Conservation (phyloP, 148 eudicot genomes). For the Persicaria maculosa region DNA sequence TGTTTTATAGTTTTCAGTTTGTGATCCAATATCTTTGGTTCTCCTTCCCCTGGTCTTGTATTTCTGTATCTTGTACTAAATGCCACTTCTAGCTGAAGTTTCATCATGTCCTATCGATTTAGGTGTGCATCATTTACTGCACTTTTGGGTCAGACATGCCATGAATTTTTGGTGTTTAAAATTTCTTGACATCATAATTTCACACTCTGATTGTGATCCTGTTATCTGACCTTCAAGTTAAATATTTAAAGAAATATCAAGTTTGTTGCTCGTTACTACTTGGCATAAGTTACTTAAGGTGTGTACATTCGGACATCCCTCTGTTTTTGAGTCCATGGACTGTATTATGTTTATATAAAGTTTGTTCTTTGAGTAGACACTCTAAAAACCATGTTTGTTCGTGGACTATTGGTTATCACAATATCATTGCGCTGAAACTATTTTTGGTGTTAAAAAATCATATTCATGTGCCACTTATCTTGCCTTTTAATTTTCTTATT, state of each 20-base stretch:
- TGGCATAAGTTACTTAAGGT: not conserved
- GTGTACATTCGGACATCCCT: too few species aligned
- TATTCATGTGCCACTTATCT: not conserved
- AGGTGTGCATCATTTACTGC: not conserved
- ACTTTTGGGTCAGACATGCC: too few species aligned
- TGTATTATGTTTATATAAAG: not conserved
- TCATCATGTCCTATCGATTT: not conserved
- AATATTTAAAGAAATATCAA: too few species aligned
- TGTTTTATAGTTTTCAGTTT: too few species aligned
- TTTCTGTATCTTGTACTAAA: too few species aligned
- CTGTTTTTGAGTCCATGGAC: not conserved
- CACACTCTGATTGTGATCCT: too few species aligned
- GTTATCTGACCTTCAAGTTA: too few species aligned
- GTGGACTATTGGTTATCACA: not conserved
- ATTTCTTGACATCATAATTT: too few species aligned
- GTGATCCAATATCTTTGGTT: too few species aligned
- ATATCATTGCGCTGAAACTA: not conserved
- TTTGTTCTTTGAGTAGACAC: not conserved
- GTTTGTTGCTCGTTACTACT: not conserved
- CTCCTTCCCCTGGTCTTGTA: too few species aligned
- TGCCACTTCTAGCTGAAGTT: not conserved
- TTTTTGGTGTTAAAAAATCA: not conserved
- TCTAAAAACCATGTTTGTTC: not conserved
- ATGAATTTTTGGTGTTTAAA: too few species aligned
- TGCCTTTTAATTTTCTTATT: not conserved